Percentiles rank a stretch among this genome's conserved stretches.
Conservation (phyloP, 2,329 filamentous ascomycete species). For the Akanthomyces lecanii region DNA sequence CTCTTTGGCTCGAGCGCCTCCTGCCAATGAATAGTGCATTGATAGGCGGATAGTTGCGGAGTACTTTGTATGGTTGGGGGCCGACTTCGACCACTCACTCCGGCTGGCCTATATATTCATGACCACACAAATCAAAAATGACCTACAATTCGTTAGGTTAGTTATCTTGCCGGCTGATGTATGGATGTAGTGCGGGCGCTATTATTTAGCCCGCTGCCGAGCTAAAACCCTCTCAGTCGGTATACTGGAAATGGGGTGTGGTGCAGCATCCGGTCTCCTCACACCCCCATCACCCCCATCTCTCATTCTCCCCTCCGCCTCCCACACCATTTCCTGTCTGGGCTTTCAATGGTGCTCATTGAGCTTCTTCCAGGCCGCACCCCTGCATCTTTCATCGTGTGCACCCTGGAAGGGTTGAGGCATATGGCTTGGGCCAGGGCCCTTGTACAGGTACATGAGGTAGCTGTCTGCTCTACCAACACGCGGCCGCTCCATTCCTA, state of each 20-base stretch:
- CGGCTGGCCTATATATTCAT: not conserved
- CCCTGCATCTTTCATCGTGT: constrained; percentile 14
- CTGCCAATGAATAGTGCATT: not conserved
- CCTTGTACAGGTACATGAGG: constrained; percentile 12
- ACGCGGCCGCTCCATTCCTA: constrained; percentile 12
- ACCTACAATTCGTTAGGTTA: not conserved
- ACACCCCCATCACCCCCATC: constrained; percentile 1
- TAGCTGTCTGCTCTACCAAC: constrained; percentile 7
- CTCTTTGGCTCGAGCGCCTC: not conserved
- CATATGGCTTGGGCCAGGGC: constrained; percentile 2
- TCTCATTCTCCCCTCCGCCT: not conserved
- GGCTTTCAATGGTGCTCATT: constrained; percentile 1
- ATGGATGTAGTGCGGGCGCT: constrained; percentile 2
- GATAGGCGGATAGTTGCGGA: not conserved
- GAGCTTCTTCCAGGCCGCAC: constrained; percentile 6
- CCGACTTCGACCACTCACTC: not conserved
- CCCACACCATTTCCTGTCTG: constrained; percentile 16
- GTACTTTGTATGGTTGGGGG: not conserved
- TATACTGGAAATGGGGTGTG: constrained; percentile 8
- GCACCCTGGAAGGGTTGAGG: constrained; percentile 6
- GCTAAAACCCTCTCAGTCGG: constrained; percentile 6
- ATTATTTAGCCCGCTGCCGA: constrained; percentile 2
- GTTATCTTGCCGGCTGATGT: not conserved
- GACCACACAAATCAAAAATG: not conserved
- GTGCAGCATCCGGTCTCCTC: constrained; percentile 11